Percentiles rank a stretch among this genome's conserved stretches.
Conservation (phyloP, 2,329 filamentous ascomycete genomes). For the Chaetomium olivaceum region DNA sequence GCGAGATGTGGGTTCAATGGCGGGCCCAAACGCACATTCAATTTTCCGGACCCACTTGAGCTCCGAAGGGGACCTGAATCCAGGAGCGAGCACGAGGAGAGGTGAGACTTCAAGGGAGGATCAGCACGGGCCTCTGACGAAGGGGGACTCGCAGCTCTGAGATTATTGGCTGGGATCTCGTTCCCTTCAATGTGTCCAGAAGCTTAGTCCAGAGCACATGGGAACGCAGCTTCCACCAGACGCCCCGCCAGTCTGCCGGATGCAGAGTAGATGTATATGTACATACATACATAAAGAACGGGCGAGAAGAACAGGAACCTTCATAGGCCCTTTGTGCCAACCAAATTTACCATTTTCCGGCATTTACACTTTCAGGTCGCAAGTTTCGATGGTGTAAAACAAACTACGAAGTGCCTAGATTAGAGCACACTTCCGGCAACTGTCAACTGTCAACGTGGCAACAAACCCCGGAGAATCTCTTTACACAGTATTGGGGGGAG, state of each 20-base stretch:
- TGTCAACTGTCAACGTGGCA: conserved; percentile 29
- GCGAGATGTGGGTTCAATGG: conserved; percentile 30
- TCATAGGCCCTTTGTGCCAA: background rate
- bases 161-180: conserved; percentile 29
- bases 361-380: background rate
- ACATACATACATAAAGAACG: background rate
- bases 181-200: conserved; percentile 33
- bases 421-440: background rate
- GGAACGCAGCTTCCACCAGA: conserved; percentile 15
- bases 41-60: conserved; percentile 34
- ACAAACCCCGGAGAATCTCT: conserved; percentile 16
- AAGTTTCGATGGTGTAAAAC: background rate
- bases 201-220: conserved; percentile 17
- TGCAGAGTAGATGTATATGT: background rate
- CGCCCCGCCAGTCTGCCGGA: conserved; percentile 7
- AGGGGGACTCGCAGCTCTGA: conserved; percentile 14
- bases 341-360: background rate
- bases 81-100: no score
- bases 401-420: background rate
- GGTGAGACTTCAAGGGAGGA: background rate
- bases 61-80: background rate
- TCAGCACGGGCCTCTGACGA: conserved; percentile 21
- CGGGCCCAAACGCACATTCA: conserved; percentile 33
- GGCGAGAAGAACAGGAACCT: background rate
- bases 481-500: no score